Evolutionary conservation across 768 basidiomycete genomes (phyloP).

Genomic region (Chiua virens): DNA sequence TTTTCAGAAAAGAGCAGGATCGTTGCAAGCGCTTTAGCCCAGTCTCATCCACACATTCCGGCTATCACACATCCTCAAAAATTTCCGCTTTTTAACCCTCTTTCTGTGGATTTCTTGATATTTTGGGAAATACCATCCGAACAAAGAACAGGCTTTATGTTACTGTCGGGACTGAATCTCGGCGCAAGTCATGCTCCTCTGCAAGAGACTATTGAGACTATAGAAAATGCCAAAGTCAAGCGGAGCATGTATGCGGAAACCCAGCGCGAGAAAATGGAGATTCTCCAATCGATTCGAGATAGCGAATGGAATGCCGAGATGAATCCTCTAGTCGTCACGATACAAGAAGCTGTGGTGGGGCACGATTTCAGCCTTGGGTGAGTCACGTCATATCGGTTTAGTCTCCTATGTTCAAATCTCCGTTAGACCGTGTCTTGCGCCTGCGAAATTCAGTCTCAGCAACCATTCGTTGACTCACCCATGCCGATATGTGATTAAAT

Average conservation of each 20-base stretch:
- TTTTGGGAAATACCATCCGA: constrained; percentile 73
- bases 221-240: constrained; percentile 63
- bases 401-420: constrained; percentile 4
- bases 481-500: constrained; percentile 55
- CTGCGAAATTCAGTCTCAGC: constrained; percentile 56
- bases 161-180: constrained; percentile 56
- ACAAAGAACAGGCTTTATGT: constrained; percentile 58
- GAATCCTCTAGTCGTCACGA: constrained; percentile 62
- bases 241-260: constrained; percentile 94
- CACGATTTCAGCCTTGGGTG: constrained; percentile 77
- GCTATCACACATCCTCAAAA: constrained; percentile 47
- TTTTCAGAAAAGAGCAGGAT: constrained; percentile 49
- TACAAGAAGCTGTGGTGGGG: constrained; percentile 44
- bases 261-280: constrained; percentile 62
- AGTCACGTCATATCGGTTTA: constrained; percentile 26
- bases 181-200: constrained; percentile 72
- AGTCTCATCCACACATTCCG: constrained; percentile 59
- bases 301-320: constrained; percentile 81
- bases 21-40: constrained; percentile 35
- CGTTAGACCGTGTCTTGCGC: constrained; percentile 53
- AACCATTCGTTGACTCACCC: constrained; percentile 72
- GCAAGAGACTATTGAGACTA: constrained; percentile 56
- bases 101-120: constrained; percentile 68
- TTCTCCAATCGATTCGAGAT: constrained; percentile 63
- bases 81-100: constrained; percentile 81